Conservation (phyloP, 306 rosid species). For the Dalbergia cochinchinensis region DNA sequence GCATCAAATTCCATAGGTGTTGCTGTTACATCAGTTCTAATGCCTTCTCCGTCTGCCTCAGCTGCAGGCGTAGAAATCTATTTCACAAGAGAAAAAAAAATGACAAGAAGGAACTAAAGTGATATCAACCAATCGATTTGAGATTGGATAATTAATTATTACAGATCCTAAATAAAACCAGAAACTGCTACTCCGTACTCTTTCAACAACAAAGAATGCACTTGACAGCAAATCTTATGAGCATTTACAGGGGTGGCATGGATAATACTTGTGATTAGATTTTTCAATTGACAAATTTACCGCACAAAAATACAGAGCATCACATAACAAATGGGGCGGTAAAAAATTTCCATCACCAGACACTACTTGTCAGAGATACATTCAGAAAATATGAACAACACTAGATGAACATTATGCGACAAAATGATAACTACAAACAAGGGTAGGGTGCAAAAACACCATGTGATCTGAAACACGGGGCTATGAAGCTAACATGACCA, state of each 20-base stretch:
- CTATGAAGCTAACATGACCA: neutral
- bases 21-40: slow-evolving; percentile 60
- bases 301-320: neutral
- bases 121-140: slow-evolving; percentile 7
- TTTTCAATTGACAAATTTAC: neutral
- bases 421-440: neutral
- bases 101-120: slow-evolving; percentile 11
- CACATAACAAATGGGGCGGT: neutral
- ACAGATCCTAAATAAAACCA: slow-evolving; percentile 28
- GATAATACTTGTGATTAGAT: too few species aligned
- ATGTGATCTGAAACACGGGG: neutral
- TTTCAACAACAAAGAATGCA: neutral
- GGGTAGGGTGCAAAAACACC: neutral
- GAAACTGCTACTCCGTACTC: neutral
- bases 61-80: slow-evolving; percentile 69
- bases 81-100: slow-evolving; percentile 23
- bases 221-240: neutral
- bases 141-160: neutral
- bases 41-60: slow-evolving; percentile 80
- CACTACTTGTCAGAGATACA: neutral
- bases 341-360: neutral
- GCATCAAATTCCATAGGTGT: slow-evolving; percentile 73
- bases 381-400: neutral
- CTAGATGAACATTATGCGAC: neutral
- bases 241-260: neutral